These are phyloP conservation scores for Rosellinia necatrix DNA, from an alignment of 2,329 filamentous ascomycete genomes.

Conservation along the genomic window DNA sequence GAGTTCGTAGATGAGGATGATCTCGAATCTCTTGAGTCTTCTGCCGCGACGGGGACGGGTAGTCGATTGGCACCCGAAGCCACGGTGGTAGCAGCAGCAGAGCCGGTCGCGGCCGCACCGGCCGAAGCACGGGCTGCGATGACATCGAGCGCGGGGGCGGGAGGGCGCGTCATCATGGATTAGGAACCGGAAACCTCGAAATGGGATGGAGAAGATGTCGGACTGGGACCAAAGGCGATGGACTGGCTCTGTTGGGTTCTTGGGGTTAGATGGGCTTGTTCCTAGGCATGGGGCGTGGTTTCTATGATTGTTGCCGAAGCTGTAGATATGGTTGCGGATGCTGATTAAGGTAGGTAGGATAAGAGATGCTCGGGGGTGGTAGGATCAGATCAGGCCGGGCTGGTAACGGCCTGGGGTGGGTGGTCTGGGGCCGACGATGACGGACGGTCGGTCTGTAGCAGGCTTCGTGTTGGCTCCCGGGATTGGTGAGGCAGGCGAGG, in stretches of 20 bases:
- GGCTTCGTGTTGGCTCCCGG: slow-evolving; percentile 1
- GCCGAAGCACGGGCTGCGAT: slow-evolving; percentile 35
- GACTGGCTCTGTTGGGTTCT: background rate
- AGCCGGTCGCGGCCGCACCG: background rate
- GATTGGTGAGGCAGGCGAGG: slow-evolving; percentile 8
- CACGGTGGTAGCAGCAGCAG: slow-evolving; percentile 5
- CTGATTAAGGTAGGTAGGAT: background rate
- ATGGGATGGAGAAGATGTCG: background rate
- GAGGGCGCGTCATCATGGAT: slow-evolving; percentile 32
- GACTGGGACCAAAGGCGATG: background rate
- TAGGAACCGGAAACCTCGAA: background rate
- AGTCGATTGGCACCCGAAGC: slow-evolving; percentile 20
- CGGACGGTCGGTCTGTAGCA: too few relatives aligned
- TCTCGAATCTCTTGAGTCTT: slow-evolving; percentile 56
- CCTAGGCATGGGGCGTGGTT: slow-evolving; percentile 1
- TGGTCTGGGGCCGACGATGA: too few relatives aligned
- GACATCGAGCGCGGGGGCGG: slow-evolving; percentile 40
- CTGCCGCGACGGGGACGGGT: slow-evolving; percentile 33
- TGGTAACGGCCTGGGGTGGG: too few relatives aligned
- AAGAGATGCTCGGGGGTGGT: too few relatives aligned
- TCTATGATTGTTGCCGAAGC: background rate
- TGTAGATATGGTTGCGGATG: background rate
- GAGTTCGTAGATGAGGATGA: slow-evolving; percentile 75
- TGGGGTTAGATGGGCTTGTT: slow-evolving; percentile 1
- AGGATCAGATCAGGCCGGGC: slow-evolving; percentile 1